A percentile compares a stretch with the other conserved stretches of the same genome.
Conservation (phyloP, 768 basidiomycete genomes). For the Hemileccinum rubropunctum region DNA sequence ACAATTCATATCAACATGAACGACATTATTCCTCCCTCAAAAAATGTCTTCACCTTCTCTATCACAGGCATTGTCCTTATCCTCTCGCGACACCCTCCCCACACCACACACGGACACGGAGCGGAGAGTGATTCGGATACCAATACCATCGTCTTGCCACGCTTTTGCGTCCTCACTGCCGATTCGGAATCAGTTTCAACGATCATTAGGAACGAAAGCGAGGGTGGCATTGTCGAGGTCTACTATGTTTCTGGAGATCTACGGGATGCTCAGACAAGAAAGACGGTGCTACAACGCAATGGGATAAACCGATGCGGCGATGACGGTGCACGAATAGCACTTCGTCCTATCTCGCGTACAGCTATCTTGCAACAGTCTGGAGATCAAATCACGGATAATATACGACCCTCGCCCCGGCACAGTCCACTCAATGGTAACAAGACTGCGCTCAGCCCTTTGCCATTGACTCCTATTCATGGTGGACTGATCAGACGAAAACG, state of each 20-base stretch:
- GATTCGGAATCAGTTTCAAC: conserved; percentile 59
- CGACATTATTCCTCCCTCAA: conserved; percentile 62
- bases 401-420: conserved; percentile 17
- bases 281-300: conserved; percentile 60
- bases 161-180: conserved; percentile 66
- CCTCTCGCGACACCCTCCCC: conserved; percentile 39
- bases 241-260: conserved; percentile 57
- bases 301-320: conserved; percentile 59
- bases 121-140: conserved; percentile 34
- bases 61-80: conserved; percentile 66
- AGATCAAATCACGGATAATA: conserved; percentile 21
- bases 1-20: conserved; percentile 81
- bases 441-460: conserved; percentile 9
- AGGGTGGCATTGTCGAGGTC: conserved; percentile 55
- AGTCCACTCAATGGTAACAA: conserved; percentile 22
- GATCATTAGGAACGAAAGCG: conserved; percentile 58
- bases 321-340: conserved; percentile 56
- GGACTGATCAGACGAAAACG: conserved; percentile 40
- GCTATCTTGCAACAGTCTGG: conserved; percentile 17
- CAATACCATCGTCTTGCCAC: conserved; percentile 60
- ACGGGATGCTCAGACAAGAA: conserved; percentile 58
- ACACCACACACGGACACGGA: conserved; percentile 22
- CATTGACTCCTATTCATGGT: conserved; percentile 20
- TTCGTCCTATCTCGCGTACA: conserved; percentile 40
- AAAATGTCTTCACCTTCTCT: conserved; percentile 62